Conservation (phyloP, 23 red algal species). For the Gracilariopsis chorda region DNA sequence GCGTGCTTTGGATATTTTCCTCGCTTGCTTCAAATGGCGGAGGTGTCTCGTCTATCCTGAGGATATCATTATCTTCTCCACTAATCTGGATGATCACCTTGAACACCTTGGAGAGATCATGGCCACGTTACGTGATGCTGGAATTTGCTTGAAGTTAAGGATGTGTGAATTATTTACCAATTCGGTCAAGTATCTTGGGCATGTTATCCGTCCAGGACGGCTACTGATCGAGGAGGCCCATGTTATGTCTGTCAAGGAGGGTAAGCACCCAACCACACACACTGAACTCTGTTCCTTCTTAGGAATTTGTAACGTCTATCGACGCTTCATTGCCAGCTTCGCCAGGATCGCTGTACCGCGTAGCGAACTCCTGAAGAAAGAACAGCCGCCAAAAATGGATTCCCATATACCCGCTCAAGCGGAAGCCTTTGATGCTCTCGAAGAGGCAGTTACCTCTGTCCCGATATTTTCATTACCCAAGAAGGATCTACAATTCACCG, state of each 20-base stretch:
- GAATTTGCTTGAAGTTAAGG: not conserved
- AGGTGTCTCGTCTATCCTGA: not conserved
- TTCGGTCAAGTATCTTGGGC: not conserved
- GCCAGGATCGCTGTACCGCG: not conserved
- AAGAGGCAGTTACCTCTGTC: too few species aligned
- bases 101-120: not conserved
- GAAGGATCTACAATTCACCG: too few species aligned
- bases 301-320: not conserved
- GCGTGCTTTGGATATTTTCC: not conserved
- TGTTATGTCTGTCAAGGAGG: not conserved
- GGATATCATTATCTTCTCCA: not conserved
- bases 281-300: too few species aligned
- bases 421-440: too few species aligned
- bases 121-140: not conserved
- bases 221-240: not conserved
- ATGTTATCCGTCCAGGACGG: not conserved
- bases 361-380: not conserved
- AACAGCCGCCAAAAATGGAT: too few species aligned
- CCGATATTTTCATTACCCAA: too few species aligned
- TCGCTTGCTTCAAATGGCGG: not conserved
- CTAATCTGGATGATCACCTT: not conserved
- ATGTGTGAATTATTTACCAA: not conserved
- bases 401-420: too few species aligned
- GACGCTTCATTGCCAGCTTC: not conserved
- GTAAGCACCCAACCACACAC: not conserved